Percentiles rank a stretch among this genome's conserved stretches.
Conservation (phyloP, 2,329 filamentous ascomycete genomes). For the Fusarium sarcochroum region DNA sequence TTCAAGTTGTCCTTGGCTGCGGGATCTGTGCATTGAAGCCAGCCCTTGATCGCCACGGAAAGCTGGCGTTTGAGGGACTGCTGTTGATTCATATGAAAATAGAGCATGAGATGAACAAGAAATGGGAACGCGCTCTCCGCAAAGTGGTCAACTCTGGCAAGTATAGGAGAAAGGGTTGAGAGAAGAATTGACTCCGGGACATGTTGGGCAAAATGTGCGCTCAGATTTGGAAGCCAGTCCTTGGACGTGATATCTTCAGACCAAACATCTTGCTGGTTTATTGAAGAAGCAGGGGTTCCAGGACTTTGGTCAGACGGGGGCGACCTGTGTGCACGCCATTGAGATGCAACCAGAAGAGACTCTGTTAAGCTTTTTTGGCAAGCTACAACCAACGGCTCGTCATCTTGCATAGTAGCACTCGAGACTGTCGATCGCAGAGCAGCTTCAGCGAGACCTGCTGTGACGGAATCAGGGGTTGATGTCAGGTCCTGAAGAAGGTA, state of each 20-base stretch:
- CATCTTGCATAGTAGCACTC: constrained; percentile 62
- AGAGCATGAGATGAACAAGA: constrained; percentile 84
- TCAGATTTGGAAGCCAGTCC: constrained; percentile 74
- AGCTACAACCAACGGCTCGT: constrained; percentile 63
- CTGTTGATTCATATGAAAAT: constrained; percentile 74
- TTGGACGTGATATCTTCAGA: constrained; percentile 58
- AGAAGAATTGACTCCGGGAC: constrained; percentile 77
- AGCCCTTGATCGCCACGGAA: constrained; percentile 75
- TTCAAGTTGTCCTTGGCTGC: constrained; percentile 73
- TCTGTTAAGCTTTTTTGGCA: constrained; percentile 67
- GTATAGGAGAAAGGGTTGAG: constrained; percentile 74
- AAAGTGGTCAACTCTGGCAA: constrained; percentile 76
- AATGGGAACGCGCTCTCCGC: constrained; percentile 84
- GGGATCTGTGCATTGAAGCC: constrained; percentile 64
- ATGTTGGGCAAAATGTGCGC: constrained; percentile 71
- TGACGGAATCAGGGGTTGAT: constrained; percentile 67
- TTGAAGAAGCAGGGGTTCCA: constrained; percentile 5
- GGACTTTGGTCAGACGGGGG: constrained; percentile 66
- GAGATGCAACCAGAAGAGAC: constrained; percentile 66
- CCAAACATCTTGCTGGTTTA: constrained; percentile 50
- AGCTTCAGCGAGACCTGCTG: constrained; percentile 72
- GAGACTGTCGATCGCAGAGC: constrained; percentile 71
- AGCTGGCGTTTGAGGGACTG: constrained; percentile 72
- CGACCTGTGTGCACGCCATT: constrained; percentile 69
- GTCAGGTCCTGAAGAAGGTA: constrained; percentile 73